Conservation (phyloP, 305 asterid genomes). For the Withania somnifera region DNA sequence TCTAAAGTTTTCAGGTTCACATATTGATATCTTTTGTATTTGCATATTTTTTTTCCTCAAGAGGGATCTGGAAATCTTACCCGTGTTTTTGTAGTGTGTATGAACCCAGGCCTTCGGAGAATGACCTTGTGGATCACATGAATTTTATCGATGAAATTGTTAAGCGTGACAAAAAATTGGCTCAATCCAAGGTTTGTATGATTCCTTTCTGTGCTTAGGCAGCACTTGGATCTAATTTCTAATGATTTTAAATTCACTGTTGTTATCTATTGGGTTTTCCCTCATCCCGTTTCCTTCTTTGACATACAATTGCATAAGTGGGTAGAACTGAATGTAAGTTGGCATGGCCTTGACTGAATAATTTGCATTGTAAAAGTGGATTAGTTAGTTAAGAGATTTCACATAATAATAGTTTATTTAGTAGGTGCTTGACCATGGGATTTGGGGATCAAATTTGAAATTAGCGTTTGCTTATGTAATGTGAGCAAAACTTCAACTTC, state of each 20-base stretch:
- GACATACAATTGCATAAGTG: not conserved
- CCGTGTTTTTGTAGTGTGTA: constrained; percentile 28
- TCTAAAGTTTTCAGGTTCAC: constrained; percentile 58
- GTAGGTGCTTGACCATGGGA: not conserved
- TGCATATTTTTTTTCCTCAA: not conserved
- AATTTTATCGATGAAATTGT: constrained; percentile 50
- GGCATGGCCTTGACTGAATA: too few species aligned
- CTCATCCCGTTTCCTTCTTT: not conserved
- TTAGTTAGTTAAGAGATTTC: not conserved
- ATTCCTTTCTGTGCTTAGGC: not conserved
- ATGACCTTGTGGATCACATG: constrained; percentile 52
- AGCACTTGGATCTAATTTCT: not conserved
- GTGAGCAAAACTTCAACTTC: not conserved
- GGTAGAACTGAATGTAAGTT: not conserved
- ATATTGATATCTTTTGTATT: constrained; percentile 5
- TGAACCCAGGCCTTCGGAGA: constrained; percentile 58
- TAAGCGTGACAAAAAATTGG: constrained; percentile 43
- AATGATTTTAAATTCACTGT: not conserved
- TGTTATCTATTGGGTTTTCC: not conserved
- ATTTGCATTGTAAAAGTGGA: not conserved
- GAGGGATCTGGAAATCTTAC: not conserved
- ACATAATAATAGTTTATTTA: not conserved
- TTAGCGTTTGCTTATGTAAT: not conserved
- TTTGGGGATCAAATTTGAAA: not conserved
- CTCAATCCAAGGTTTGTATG: constrained; percentile 55